Conservation (phyloP, 1,139 yeast species). For the Saccharomyces pastorianus region DNA sequence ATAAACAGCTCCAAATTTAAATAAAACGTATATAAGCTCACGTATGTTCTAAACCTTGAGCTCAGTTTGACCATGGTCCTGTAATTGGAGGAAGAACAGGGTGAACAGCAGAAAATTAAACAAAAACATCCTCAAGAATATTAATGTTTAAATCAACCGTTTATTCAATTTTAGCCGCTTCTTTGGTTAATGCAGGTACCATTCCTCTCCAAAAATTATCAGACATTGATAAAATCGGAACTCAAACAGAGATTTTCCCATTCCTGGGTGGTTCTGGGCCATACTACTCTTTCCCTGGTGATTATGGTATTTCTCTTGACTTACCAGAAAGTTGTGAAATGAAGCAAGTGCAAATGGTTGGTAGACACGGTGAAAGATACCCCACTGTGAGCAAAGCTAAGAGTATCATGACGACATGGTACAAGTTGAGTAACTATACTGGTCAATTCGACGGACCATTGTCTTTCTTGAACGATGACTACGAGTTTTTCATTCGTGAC, state of each 20-base stretch:
- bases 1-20: too few species aligned
- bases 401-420: conserved; percentile 10
- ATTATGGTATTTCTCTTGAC: conserved; percentile 12
- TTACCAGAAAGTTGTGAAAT: conserved; percentile 37
- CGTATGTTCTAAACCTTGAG: too few species aligned
- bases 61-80: too few species aligned
- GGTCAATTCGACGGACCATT: conserved; percentile 30
- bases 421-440: conserved; percentile 26
- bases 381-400: conserved; percentile 38
- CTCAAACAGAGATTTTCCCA: conserved; percentile 14
- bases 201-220: neutral
- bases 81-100: too few species aligned
- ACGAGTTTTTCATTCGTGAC: conserved; percentile 29
- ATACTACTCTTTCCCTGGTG: conserved; percentile 13
- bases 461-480: conserved; percentile 32
- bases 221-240: conserved; percentile 10
- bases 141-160: neutral
- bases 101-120: too few species aligned
- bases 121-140: neutral
- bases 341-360: conserved; percentile 56
- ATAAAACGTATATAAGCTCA: too few species aligned
- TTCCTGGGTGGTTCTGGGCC: conserved; percentile 19
- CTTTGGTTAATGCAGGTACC: conserved; percentile 6
- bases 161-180: conserved; percentile 5
- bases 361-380: conserved; percentile 69